Conservation (phyloP, 2,329 filamentous ascomycete genomes). For the Aureobasidium sp. region DNA sequence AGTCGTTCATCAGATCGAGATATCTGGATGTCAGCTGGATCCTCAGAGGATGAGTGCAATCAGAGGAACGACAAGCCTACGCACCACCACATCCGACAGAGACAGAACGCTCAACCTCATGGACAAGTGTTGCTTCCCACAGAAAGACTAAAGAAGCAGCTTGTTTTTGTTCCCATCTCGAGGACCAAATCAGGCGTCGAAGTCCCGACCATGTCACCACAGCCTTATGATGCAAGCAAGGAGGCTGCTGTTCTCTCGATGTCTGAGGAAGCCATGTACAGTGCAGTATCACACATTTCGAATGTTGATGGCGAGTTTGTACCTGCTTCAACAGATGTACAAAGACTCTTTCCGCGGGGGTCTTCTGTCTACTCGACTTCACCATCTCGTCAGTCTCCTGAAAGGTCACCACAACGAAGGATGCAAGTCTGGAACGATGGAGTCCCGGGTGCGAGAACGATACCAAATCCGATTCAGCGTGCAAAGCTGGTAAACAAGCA, state of each 20-base stretch:
- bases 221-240: neutral
- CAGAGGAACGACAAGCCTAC: neutral
- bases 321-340: slow-evolving; percentile 9
- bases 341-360: slow-evolving; percentile 5
- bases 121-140: neutral
- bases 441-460: neutral
- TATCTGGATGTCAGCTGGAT: slow-evolving; percentile 16
- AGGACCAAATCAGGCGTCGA: neutral
- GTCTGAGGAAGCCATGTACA: slow-evolving; percentile 19
- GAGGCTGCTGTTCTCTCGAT: slow-evolving; percentile 11
- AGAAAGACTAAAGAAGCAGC: neutral
- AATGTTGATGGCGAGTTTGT: slow-evolving; percentile 18
- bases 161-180: neutral
- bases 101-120: neutral
- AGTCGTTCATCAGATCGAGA: slow-evolving; percentile 21
- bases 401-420: slow-evolving; percentile 1
- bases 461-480: neutral
- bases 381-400: slow-evolving; percentile 8
- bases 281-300: slow-evolving; percentile 14
- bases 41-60: neutral
- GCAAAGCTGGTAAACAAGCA: neutral
- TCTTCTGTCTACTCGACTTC: slow-evolving; percentile 11
- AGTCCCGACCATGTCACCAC: neutral
- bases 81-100: neutral
- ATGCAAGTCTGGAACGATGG: slow-evolving; percentile 2